Evolutionary conservation across 345 rosid species (phyloP).

Genomic region (Viola odorata): DNA sequence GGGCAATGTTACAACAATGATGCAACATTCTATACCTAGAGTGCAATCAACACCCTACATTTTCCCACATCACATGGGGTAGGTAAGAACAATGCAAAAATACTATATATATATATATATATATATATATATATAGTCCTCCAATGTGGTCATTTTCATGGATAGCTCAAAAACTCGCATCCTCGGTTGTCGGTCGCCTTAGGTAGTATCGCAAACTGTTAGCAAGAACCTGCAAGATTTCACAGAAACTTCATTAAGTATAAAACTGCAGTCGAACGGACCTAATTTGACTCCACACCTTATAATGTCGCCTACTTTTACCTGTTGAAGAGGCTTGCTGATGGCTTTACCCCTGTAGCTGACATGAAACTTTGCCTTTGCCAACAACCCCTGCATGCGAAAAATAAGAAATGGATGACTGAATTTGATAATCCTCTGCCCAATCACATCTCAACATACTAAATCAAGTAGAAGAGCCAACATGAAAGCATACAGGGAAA

Average conservation of each 20-base stretch:
- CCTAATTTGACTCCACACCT: background rate
- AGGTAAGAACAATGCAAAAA: too few relatives aligned
- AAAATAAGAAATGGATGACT: conserved; percentile 6
- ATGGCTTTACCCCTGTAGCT: conserved; percentile 77
- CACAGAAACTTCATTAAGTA: background rate
- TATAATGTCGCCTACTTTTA: conserved; percentile 14
- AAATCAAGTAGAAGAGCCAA: background rate
- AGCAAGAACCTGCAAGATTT: conserved; percentile 51
- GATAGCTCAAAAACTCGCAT: conserved; percentile 59
- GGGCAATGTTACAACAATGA: too few relatives aligned
- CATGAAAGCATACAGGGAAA: background rate
- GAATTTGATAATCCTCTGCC: background rate
- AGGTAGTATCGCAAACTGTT: conserved; percentile 73
- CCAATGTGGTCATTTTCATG: conserved; percentile 1
- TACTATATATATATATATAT: too few relatives aligned
- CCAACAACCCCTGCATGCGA: conserved; percentile 64
- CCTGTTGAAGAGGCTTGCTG: conserved; percentile 94
- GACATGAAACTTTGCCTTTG: conserved; percentile 94
- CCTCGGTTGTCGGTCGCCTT: conserved; percentile 76
- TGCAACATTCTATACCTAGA: too few relatives aligned
- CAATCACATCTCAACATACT: background rate
- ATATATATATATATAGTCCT: too few relatives aligned
- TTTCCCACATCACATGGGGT: too few relatives aligned
- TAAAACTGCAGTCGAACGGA: background rate
- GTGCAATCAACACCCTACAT: too few relatives aligned